phyloP scores from a whole-genome alignment of 805 yeast genomes.

The Ogataea corticis region DNA sequence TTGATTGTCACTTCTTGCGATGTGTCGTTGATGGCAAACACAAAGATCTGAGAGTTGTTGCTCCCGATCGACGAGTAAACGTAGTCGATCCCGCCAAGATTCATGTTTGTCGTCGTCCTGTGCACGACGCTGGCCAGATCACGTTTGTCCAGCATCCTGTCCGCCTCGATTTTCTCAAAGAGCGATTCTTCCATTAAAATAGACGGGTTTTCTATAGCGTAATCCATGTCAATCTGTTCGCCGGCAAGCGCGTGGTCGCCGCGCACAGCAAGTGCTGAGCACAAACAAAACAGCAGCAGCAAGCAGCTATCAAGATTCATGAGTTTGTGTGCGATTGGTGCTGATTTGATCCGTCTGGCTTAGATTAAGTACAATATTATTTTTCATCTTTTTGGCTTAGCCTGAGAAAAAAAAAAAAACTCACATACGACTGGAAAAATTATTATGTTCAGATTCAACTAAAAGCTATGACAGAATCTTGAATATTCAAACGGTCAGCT shows the following conservation, averaged over 20 bases:
- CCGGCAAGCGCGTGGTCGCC: not conserved
- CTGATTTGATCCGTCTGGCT: no score
- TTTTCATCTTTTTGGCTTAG: no score
- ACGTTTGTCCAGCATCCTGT: not conserved
- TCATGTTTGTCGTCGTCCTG: not conserved
- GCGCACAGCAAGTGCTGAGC: no score
- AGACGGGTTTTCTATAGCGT: not conserved
- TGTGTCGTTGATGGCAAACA: constrained; percentile 10
- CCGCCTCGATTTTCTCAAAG: not conserved
- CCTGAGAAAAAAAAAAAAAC: constrained; percentile 2
- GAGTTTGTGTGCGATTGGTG: no score
- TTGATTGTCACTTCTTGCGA: constrained; percentile 4
- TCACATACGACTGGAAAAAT: not conserved
- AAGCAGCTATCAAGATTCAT: no score
- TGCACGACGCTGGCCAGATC: not conserved
- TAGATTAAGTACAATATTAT: no score
- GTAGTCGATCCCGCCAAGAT: not conserved
- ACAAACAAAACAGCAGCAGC: no score
- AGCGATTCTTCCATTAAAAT: not conserved
- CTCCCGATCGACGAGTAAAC: constrained; percentile 12
- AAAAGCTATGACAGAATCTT: not conserved
- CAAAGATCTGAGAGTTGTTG: constrained; percentile 12
- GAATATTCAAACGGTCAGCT: constrained; percentile 37
- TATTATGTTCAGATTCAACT: not conserved
- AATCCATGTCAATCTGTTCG: constrained; percentile 1